Conservation (phyloP, 352 stramenopile genomes). For the Globisporangium echinulatum region DNA sequence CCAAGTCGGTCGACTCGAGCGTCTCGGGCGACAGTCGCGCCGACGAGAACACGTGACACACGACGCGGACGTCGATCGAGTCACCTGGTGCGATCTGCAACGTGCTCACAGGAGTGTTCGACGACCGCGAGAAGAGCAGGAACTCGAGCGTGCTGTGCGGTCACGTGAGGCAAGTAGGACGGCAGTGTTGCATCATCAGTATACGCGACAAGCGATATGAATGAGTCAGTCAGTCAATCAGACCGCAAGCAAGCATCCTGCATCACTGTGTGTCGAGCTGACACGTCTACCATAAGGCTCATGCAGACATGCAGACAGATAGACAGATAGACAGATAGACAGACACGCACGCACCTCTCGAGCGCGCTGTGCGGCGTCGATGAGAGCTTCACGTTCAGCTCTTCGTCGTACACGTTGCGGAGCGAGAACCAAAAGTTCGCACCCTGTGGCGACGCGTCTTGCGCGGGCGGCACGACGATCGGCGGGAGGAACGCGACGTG, state of each 20-base stretch:
- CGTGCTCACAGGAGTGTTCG: constrained; percentile 67
- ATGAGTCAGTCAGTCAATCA: too few relatives aligned
- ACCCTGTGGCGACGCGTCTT: constrained; percentile 41
- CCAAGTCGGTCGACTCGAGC: constrained; percentile 25
- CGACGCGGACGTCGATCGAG: constrained; percentile 77
- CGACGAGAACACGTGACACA: constrained; percentile 64
- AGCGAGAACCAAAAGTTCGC: constrained; percentile 83
- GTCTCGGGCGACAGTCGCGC: constrained; percentile 47
- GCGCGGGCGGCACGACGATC: constrained; percentile 55
- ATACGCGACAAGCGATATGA: too few relatives aligned
- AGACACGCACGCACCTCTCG: constrained; percentile 27
- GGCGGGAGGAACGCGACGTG: constrained; percentile 70
- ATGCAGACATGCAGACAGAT: not conserved
- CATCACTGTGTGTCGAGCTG: too few relatives aligned
- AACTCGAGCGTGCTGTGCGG: constrained; percentile 57
- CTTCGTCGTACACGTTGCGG: constrained; percentile 84
- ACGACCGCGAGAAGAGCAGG: constrained; percentile 68
- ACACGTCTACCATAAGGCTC: too few relatives aligned
- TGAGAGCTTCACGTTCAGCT: constrained; percentile 60
- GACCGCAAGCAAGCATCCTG: not conserved
- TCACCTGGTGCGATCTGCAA: constrained; percentile 69
- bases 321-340: not conserved
- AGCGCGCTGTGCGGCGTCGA: constrained; percentile 33
- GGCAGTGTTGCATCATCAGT: too few relatives aligned
- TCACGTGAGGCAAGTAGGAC: too few relatives aligned